A percentile compares a stretch with the other conserved stretches of the same genome.
phyloP scores from a whole-genome alignment of 305 asterid genomes.

The Fraxinus nigra region DNA sequence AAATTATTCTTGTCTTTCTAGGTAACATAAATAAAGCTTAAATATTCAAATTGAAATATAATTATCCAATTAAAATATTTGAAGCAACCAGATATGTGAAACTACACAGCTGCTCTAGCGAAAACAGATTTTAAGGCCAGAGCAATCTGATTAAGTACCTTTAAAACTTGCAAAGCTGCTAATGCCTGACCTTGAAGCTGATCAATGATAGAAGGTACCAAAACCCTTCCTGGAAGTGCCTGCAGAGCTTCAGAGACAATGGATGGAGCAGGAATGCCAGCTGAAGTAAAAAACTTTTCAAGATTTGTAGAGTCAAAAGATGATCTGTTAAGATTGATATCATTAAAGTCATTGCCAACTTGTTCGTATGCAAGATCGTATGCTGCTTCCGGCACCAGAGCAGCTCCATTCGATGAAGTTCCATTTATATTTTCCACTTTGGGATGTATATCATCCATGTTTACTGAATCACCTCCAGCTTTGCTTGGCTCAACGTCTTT shows the following conservation, averaged over 20 bases:
- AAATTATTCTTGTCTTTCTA: background rate
- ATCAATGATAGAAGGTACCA: slow-evolving; percentile 91
- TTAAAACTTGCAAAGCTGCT: slow-evolving; percentile 86
- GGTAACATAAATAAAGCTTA: background rate
- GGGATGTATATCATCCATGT: slow-evolving; percentile 35
- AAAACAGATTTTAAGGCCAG: slow-evolving; percentile 10
- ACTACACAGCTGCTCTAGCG: slow-evolving; percentile 10
- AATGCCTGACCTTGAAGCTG: slow-evolving; percentile 83
- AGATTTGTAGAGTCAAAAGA: slow-evolving; percentile 42
- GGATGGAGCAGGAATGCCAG: slow-evolving; percentile 95
- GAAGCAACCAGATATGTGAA: slow-evolving; percentile 1
- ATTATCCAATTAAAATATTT: background rate
- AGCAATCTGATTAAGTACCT: slow-evolving; percentile 50
- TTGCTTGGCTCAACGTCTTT: slow-evolving; percentile 25
- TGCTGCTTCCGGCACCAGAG: slow-evolving; percentile 32
- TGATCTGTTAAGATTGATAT: slow-evolving; percentile 37
- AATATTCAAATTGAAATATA: background rate
- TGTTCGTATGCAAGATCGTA: slow-evolving; percentile 42
- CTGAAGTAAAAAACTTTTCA: slow-evolving; percentile 60
- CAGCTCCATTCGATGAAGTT: slow-evolving; percentile 34
- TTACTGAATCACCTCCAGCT: slow-evolving; percentile 33
- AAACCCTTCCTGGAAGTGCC: slow-evolving; percentile 77
- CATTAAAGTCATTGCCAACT: slow-evolving; percentile 39
- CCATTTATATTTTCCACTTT: slow-evolving; percentile 29
- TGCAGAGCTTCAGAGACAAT: slow-evolving; percentile 67